Evolutionary conservation across 345 rosid species (phyloP).

Genomic region (Lenwebbia sp.): DNA sequence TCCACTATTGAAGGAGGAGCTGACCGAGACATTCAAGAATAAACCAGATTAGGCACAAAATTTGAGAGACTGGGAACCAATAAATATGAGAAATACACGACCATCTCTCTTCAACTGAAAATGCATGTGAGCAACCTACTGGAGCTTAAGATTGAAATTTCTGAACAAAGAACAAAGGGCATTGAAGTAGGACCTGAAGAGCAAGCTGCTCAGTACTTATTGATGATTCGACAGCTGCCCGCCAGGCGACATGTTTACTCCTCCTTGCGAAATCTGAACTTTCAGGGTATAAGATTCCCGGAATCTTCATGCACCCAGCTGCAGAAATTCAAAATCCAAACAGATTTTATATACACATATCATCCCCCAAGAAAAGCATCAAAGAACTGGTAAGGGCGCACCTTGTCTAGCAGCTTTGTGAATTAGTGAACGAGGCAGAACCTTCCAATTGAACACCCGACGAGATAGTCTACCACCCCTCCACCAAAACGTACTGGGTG

Average conservation of each 20-base stretch:
- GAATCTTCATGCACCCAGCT: constrained; percentile 68
- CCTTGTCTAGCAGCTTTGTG: constrained; percentile 95
- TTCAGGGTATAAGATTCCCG: constrained; percentile 78
- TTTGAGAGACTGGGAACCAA: neutral
- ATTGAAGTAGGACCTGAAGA: constrained; percentile 39
- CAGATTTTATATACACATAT: constrained; percentile 16
- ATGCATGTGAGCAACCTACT: neutral
- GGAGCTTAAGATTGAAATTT: neutral
- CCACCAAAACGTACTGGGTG: constrained; percentile 80
- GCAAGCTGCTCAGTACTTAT: constrained; percentile 77
- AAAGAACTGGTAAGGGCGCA: constrained; percentile 9
- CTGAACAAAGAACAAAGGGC: neutral
- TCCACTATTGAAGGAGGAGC: neutral
- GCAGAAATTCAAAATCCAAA: constrained; percentile 37
- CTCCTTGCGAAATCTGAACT: constrained; percentile 80
- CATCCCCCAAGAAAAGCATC: neutral
- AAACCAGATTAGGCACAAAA: neutral
- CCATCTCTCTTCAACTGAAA: neutral
- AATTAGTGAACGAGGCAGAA: constrained; percentile 46
- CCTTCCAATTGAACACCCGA: constrained; percentile 77
- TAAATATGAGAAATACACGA: neutral
- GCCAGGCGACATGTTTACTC: constrained; percentile 72
- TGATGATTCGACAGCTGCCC: constrained; percentile 89
- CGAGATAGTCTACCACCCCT: constrained; percentile 89
- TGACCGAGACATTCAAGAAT: neutral